Evolutionary conservation across 768 basidiomycete genomes (phyloP).

Genomic region (Russula sp.): DNA sequence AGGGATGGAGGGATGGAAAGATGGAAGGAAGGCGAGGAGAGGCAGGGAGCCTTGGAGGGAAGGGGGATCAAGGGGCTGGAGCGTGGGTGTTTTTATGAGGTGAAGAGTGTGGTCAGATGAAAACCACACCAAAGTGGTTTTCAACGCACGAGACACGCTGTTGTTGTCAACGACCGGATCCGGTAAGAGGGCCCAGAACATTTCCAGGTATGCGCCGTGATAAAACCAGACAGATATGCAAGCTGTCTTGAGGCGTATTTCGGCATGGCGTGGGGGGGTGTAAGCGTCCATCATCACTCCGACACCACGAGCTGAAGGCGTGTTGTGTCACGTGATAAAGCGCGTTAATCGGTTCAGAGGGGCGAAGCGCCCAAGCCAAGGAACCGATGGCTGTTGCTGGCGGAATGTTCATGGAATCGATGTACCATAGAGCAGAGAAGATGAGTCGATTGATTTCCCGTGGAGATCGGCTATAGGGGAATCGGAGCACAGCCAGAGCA

Average conservation of each 20-base stretch:
- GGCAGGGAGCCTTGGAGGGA: conserved; percentile 12
- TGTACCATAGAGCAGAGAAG: background rate
- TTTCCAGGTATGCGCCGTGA: conserved; percentile 16
- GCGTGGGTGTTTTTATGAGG: conserved; percentile 27
- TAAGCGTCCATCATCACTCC: conserved; percentile 21
- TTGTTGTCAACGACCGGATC: conserved; percentile 25
- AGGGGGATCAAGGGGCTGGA: conserved; percentile 4
- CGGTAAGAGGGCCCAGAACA: conserved; percentile 21
- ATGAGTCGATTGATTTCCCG: background rate
- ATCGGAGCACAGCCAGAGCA: background rate
- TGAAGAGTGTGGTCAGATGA: conserved; percentile 24
- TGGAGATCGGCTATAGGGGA: background rate
- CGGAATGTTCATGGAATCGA: background rate
- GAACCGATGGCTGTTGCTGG: background rate
- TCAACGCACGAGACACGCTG: conserved; percentile 22
- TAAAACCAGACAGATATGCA: conserved; percentile 15
- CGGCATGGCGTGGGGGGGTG: conserved; percentile 16
- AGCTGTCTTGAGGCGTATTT: conserved; percentile 11
- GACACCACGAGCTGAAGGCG: conserved; percentile 23
- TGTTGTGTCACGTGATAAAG: conserved; percentile 24
- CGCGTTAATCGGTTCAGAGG: background rate
- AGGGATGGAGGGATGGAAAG: background rate
- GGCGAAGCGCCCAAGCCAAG: background rate
- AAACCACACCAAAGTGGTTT: conserved; percentile 20
- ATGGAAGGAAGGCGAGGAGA: conserved; percentile 6